Conservation (phyloP, 129 eudicot genomes). For the Logfia minima region DNA sequence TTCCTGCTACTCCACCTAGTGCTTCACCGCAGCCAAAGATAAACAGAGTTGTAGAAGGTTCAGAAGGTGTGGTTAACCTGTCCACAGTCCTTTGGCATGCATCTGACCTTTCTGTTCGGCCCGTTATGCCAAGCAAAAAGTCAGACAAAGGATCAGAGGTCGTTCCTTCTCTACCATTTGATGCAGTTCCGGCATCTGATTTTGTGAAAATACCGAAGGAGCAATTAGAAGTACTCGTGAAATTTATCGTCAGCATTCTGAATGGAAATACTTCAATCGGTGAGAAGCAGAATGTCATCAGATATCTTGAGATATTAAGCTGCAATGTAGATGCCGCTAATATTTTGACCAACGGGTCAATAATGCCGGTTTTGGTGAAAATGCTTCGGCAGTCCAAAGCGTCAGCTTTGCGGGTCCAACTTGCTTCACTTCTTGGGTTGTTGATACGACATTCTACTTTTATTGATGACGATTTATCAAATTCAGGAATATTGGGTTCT, state of each 20-base stretch:
- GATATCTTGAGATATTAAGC: conserved; percentile 87
- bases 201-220: conserved; percentile 68
- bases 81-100: conserved; percentile 89
- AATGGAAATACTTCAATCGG: conserved; percentile 61
- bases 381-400: conserved; percentile 88
- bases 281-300: conserved; percentile 83
- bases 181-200: conserved; percentile 59
- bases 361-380: conserved; percentile 84
- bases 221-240: conserved; percentile 55
- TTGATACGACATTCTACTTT: conserved; percentile 86
- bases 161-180: conserved; percentile 75
- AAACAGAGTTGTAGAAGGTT: conserved; percentile 42
- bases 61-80: conserved; percentile 43
- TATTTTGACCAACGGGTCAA: conserved; percentile 83
- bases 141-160: conserved; percentile 66
- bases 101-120: conserved; percentile 94
- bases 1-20: conserved; percentile 64
- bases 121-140: conserved; percentile 98
- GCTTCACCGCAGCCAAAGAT: conserved; percentile 67
- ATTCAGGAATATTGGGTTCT: conserved; percentile 80
- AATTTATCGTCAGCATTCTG: conserved; percentile 50
- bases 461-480: conserved; percentile 75
- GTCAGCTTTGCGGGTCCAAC: conserved; percentile 75
- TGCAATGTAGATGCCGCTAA: conserved; percentile 87
- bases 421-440: conserved; percentile 83